These are phyloP conservation scores for Capsicum baccatum DNA, from an alignment of 257 asterid species.

Conservation along the genomic window DNA sequence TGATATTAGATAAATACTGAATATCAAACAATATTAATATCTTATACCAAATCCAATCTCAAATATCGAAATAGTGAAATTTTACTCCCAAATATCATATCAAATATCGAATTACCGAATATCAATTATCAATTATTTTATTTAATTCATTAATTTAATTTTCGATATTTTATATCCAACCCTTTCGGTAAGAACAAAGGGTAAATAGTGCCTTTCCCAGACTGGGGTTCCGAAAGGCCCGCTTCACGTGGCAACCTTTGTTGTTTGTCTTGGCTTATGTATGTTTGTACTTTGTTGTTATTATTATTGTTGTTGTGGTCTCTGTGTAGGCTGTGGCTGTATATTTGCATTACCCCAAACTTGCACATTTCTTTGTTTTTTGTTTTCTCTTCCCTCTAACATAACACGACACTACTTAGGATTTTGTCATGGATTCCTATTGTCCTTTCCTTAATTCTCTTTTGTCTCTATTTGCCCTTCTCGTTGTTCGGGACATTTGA, in stretches of 20 bases:
- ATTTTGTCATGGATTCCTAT: slow-evolving; percentile 63
- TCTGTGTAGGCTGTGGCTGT: background rate
- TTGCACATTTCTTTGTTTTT: slow-evolving; percentile 31
- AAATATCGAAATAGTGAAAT: too few relatives aligned
- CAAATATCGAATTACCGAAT: too few relatives aligned
- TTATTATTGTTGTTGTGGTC: background rate
- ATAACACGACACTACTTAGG: slow-evolving; percentile 58
- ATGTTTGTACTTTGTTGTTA: background rate
- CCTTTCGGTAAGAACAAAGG: slow-evolving; percentile 49
- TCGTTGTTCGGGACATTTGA: background rate
- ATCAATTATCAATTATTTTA: too few relatives aligned
- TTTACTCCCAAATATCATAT: too few relatives aligned
- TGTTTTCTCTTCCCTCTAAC: slow-evolving; percentile 35
- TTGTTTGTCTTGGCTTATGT: slow-evolving; percentile 41
- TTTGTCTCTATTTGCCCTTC: slow-evolving; percentile 33
- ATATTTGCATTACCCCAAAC: slow-evolving; percentile 26
- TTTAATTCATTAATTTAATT: too few relatives aligned
- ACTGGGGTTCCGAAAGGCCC: slow-evolving; percentile 58
- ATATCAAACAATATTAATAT: too few relatives aligned
- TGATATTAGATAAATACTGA: too few relatives aligned
- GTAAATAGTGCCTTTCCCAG: slow-evolving; percentile 39
- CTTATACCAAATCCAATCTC: too few relatives aligned
- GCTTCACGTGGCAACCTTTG: slow-evolving; percentile 75
- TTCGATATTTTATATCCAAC: background rate
- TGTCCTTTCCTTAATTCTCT: slow-evolving; percentile 47